Conservation (phyloP, 345 rosid species). For the Euphorbia peplus region DNA sequence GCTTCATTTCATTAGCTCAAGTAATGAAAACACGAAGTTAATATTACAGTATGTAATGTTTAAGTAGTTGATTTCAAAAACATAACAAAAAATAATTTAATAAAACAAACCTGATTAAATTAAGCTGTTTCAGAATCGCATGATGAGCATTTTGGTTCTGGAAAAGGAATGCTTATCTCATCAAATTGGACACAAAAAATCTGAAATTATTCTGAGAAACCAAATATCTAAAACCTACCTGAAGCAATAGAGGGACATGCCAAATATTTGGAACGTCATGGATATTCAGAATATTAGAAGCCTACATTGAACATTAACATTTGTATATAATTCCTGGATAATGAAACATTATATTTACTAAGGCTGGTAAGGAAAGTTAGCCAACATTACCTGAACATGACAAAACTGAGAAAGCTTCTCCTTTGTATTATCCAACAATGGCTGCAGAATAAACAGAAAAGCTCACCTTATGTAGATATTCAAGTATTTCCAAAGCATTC, state of each 20-base stretch:
- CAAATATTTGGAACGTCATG: constrained; percentile 39
- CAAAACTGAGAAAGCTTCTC: constrained; percentile 37
- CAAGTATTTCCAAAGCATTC: background rate
- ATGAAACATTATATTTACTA: background rate
- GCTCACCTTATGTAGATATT: background rate
- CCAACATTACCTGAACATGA: constrained; percentile 50
- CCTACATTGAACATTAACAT: constrained; percentile 18
- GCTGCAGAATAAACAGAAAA: constrained; percentile 24
- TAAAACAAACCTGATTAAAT: constrained; percentile 64
- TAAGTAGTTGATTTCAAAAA: background rate
- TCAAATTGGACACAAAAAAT: background rate
- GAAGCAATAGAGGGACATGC: constrained; percentile 34
- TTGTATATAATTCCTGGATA: constrained; percentile 2
- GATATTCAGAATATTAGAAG: constrained; percentile 34
- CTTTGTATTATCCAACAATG: constrained; percentile 26
- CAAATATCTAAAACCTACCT: constrained; percentile 23
- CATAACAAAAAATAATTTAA: background rate
- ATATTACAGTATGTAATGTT: background rate
- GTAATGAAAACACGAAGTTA: background rate
- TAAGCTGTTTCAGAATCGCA: constrained; percentile 73
- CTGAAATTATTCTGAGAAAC: constrained; percentile 12
- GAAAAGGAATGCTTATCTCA: constrained; percentile 19
- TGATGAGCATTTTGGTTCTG: constrained; percentile 94
- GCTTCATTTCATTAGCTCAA: background rate
- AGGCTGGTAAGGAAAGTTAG: constrained; percentile 15